Base-by-base conservation (phyloP, 2,329 filamentous ascomycete genomes). In the Stachybotrys chartarum region DNA sequence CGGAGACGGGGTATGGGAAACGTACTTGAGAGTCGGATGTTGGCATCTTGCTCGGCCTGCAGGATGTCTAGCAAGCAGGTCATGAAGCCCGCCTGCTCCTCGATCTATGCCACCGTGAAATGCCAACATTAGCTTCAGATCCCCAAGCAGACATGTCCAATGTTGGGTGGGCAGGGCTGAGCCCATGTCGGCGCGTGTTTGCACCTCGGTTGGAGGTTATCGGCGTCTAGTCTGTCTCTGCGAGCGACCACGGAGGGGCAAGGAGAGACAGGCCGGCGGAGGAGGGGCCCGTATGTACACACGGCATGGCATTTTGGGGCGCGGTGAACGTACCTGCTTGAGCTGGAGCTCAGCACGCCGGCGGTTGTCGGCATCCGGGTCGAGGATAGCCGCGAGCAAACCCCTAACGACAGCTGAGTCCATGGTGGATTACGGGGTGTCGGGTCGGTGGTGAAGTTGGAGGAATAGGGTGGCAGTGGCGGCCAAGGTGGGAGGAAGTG, bases 61-160 rank as follows among this genome's bases (percentile, higher is more conserved):
- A 97, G 79, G 67, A 99, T 91, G 70, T 95, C 90, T 66, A 97
- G 80, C 59, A 97, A 84, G 64, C 90, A 90, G 72, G 94, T 90
- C 70, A 90, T 87, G 73, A 99, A 97, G 62, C 92, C 92, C 58
- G 88, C 80, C 72, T 92, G 87, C 64, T 90, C 86, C 78, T 97
- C 93, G 70, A 94, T 91, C 91, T 97, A 69, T 45, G 8, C 17
- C 45, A 10, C 10, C 45, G 16, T 44, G 39, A n/a, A 44, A 44
- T 5, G 45, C 4, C n/a, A 47, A 47, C 45, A 47, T 17, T 8
- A 17, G 18, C 16, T 17, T 12, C 10, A 47, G n/a, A 44, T 12
- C 39, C 47, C 30, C 48, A 54, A 17, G 53, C 30, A 30, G 52
- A 24, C 39, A 12, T 24, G 24, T 24, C 24, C 24, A 24, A 24